phyloP scores from a whole-genome alignment of 75 land plant genomes.

The Sequoia sempervirens region DNA sequence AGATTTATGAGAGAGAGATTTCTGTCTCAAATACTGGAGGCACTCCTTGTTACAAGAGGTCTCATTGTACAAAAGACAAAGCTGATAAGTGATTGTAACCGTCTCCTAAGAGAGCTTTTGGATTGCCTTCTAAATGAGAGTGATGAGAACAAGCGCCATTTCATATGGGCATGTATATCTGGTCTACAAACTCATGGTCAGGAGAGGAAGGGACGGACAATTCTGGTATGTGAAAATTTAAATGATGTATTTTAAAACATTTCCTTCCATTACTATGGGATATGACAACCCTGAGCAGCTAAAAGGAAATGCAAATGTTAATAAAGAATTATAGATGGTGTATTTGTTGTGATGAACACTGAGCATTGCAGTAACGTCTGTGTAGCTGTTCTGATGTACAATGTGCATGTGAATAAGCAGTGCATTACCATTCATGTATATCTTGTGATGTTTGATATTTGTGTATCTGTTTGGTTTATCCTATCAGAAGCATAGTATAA shows the following conservation, averaged over 20 bases:
- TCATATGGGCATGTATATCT: conserved; percentile 86
- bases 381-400: neutral
- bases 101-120: conserved; percentile 79
- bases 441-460: neutral
- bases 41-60: conserved; percentile 86
- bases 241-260: neutral
- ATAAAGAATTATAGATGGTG: neutral
- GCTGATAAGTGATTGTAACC: conserved; percentile 89
- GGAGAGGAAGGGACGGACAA: conserved; percentile 76
- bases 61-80: conserved; percentile 97
- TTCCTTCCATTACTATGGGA: neutral
- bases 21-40: conserved; percentile 87
- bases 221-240: conserved; percentile 56
- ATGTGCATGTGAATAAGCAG: neutral
- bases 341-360: neutral
- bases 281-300: neutral
- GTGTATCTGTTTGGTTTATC: too few species aligned
- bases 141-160: conserved; percentile 87
- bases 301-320: neutral
- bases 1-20: conserved; percentile 90
- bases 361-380: neutral
- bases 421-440: neutral
- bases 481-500: too few species aligned
- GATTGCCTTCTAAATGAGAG: conserved; percentile 89
- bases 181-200: conserved; percentile 79